Base-by-base conservation (phyloP, 768 basidiomycete genomes). In the Butyriboletus loyo region DNA sequence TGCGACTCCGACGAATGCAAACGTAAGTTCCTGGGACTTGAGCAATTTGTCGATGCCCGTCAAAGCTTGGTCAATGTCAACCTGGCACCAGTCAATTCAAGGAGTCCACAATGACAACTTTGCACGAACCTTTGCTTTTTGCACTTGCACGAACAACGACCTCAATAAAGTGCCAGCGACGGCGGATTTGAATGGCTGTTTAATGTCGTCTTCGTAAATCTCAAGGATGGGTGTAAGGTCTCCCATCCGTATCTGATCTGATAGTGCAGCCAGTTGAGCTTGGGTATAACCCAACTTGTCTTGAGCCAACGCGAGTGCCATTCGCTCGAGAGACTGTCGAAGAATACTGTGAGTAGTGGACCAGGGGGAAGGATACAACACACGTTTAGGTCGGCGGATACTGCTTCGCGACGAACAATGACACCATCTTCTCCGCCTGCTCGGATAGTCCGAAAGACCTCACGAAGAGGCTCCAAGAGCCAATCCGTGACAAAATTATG, bases 1-100 rank as follows among this genome's bases (percentile, higher is more conserved):
- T 0, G 96, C 94, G 15, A 98, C 87, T 58, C 95, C 95, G 54
- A 98, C 93, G 63, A 98, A 98, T 6, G 90, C 96, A 62, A 99
- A 99, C 1, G 93, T 97, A 39, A 97, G 76, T 65, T 96, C 92
- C 71, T 97, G 94, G 1, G 92, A 95, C 59, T 87, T 92, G 57
- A 98, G 84, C 49, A 98, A 75, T 64, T 88, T 92, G 69, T 98
- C 96, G 58, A 98, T 94, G 7, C 95, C 95, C 9, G 84, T 76
- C 37, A 98, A 75, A 0, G 94, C 87, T 69, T 95, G 85, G 56
- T 95, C 90, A 48, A 97, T 84, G 68, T 98, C 96, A 53, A 95
- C 92, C 90, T 93, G 58, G 11, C 34, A 25, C 45, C 34, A 21
- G 34, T 46, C 50, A 51, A 47, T 31, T 39, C 28, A 42, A 27